A percentile compares a stretch with the other conserved stretches of the same genome.
Conservation (phyloP, 768 basidiomycete genomes). For the Brasilioporus rufonigricans region DNA sequence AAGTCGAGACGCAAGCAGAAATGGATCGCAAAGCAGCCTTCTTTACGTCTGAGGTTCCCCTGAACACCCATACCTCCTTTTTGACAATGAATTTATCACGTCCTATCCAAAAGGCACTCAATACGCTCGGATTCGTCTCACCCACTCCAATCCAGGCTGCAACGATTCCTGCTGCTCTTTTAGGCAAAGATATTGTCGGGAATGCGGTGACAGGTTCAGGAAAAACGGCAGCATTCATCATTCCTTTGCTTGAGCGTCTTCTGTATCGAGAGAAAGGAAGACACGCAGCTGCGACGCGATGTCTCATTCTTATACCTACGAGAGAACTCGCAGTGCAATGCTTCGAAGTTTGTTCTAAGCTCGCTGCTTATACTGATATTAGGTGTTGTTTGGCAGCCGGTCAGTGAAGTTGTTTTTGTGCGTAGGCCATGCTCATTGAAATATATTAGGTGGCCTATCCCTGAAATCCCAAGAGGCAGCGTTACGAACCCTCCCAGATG, state of each 20-base stretch:
- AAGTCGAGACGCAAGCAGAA: slow-evolving; percentile 55
- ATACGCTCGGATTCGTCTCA: slow-evolving; percentile 72
- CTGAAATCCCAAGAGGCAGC: slow-evolving; percentile 87
- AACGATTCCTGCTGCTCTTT: slow-evolving; percentile 88
- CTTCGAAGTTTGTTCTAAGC: slow-evolving; percentile 83
- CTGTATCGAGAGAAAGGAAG: slow-evolving; percentile 89
- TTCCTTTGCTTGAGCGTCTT: slow-evolving; percentile 91
- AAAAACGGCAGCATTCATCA: slow-evolving; percentile 96
- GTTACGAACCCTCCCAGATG: slow-evolving; percentile 84
- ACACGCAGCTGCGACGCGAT: slow-evolving; percentile 82
- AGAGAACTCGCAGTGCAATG: slow-evolving; percentile 96
- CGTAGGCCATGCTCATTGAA: slow-evolving; percentile 1
- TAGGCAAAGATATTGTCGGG: slow-evolving; percentile 96
- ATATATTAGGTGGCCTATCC: slow-evolving; percentile 76
- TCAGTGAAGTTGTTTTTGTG: slow-evolving; percentile 31
- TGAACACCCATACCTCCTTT: slow-evolving; percentile 73
- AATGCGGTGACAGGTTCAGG: slow-evolving; percentile 96
- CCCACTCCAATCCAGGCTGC: slow-evolving; percentile 97
- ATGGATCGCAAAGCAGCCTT: slow-evolving; percentile 81
- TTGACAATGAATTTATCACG: slow-evolving; percentile 93
- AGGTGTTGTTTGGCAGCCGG: slow-evolving; percentile 91
- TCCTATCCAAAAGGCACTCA: slow-evolving; percentile 86
- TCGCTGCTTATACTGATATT: slow-evolving; percentile 86
- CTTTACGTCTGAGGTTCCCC: slow-evolving; percentile 63
- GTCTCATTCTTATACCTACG: slow-evolving; percentile 91